Base-by-base conservation (phyloP, 164 flowering plant genomes). In the Chimonanthus salicifolius region DNA sequence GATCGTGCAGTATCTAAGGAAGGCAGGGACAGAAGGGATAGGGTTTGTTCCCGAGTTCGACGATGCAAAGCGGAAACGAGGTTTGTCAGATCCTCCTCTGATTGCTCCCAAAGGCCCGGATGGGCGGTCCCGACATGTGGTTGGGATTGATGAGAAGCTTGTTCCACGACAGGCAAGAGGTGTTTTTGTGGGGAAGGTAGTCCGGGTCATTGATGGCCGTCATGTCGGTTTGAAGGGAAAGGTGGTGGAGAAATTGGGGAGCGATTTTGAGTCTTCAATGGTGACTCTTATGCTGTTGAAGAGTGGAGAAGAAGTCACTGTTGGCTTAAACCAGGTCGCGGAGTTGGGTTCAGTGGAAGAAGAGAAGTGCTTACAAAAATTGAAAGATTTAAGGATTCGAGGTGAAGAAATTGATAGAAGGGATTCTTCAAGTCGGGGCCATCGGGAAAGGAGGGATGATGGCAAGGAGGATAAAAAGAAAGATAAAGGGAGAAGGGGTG, bases 341-440 rank as follows among this genome's bases (percentile, higher is more conserved):
- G 88, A 87, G 64, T 72, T 88, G 79, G 91, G 94, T 49, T 88
- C 94, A 0, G 73, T 68, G 15, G 91, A 89, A 68, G 95, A 92
- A 62, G 90, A 88, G 72, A 82, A 71, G 72, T 90, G 86, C 67
- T 73, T 88, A 83, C 80, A 71, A 78, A 83, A 80, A 66, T 73
- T 85, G 82, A 78, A 82, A 78, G 86, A 85, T 47, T 49, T 82
- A 58, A 79, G 76, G 69, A 67, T 74, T 62, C 72, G 49, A 2
- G 72, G 21, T 6, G 49, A 69, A 13, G 71, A 62, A 2, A 47
- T 48, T 13, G 79, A 77, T 18, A 71, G 68, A 33, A 63, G 62
- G 45, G 65, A 50, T 7, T 68, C 70, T 51, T 50, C 60, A 16
- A 48, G 58, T 13, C n/a, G 20, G 47, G 18, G 65, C 45, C 62